Evolutionary conservation across 805 yeast genomes (phyloP), one percentile per base, ranked within the genome.

Genomic region (Metschnikowia sp.): DNA sequence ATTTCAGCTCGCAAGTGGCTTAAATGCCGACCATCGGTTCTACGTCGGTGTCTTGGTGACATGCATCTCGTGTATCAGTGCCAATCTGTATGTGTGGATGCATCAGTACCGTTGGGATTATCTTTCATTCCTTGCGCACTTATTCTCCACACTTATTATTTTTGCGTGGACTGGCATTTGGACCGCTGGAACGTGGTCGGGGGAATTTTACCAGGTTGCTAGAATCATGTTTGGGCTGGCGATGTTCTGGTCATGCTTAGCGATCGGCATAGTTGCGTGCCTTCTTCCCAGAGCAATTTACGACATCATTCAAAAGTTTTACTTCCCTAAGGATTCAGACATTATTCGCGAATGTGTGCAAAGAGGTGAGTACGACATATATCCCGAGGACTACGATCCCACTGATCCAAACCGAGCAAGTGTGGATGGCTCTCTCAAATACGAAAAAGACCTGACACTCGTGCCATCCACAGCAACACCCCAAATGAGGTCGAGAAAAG

Each of bases 101-200:
- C 89, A 83, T 56, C 88, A 84, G 61, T 78, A 78, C 60, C 76
- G 89, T 60, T 87, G 95, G 95, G 95, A 87, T 66, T 86, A 89
- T 88, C 69, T 84, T 39, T 77, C 86, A 4, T 58, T 73, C 10
- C 58, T 83, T 45, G 75, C 84, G 49, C 76, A 79, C 45, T 69
- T 71, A 2, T 57, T 86, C 18, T 84, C 92, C 1, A 75, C 82
- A 39, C 52, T 86, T 28, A 57, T 85, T 13, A 70, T 86, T 32
- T 83, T 78, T 61, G 83, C 77, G 30, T 87, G 95, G 95, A 82
- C 91, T 1, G 92, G 92, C 53, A 73, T 85, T 40, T 87, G 92
- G 92, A 77, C 88, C 11, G 71, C 86, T 3, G 61, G 79, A 0
- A 42, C 62, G 60, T 40, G 85, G 48, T 75, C 74, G 10, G 61